Evolutionary conservation across 345 rosid species (phyloP), one percentile per base, ranked within the genome.

Genomic region (Acer campestre): DNA sequence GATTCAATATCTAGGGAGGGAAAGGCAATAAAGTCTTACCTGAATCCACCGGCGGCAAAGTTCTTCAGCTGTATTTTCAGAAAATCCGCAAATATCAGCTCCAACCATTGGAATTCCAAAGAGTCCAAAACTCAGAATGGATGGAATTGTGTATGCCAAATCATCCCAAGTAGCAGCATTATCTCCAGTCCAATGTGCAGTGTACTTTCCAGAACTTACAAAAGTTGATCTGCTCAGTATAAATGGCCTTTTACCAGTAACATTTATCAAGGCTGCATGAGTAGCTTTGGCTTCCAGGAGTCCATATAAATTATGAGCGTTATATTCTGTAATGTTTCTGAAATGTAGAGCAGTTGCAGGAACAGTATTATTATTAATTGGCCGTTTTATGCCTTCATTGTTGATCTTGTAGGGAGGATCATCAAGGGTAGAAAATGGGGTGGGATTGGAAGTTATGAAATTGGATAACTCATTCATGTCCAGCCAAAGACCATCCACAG

Each of bases 381-480:
- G 86, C 6, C 77, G 84, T 82, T 22, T 59, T 59, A 22, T 59
- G 22, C 63, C 63, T 59, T n/a, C 23, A 16, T 22, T 59, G 17
- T 59, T 59, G 63, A 88, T 59, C 13, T 59, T 59, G 27, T 59
- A 59, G 27, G 63, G 63, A 59, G 63, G 27, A 59, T 59, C 63
- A 64, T 88, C 91, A 0, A 88, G 76, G 7, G 77, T 81, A 5
- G 88, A 88, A 27, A 12, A 18, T 55, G 64, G 80, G 27, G 42
- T 75, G 4, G 91, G 81, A 7, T 74, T 42, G 40, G 88, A 49
- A 44, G 83, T 74, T 2, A 75, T 74, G 84, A 86, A 88, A 62
- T 86, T 88, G n/a, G 89, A 81, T 9, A 81, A 0, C 79, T 86
- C 89, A 42, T 86, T 88, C 91, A 88, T 88, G 82, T 88, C 91